Base-by-base conservation (phyloP, 192 early-diverging fungal species). In the Dispira parvispora region DNA sequence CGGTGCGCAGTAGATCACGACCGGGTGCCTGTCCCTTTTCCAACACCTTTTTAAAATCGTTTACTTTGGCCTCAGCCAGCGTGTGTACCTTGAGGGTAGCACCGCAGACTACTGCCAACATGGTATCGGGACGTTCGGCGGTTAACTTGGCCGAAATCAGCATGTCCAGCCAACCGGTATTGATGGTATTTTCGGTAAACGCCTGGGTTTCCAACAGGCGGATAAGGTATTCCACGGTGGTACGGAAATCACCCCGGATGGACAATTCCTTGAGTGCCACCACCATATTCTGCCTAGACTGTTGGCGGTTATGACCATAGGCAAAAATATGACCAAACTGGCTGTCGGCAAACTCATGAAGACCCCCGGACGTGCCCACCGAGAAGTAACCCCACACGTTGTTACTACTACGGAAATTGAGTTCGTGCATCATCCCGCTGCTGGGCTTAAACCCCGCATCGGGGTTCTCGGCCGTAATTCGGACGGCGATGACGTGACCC, bases 361-460 rank as follows among this genome's bases (percentile, higher is more conserved):
- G 80, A 64, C 92, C 94, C 65, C 96, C 94, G 38, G 87, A 84
- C 26, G 91, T 80, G 67, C 85, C 89, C 46, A 98, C 94, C 9
- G 90, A 93, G 75, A 98, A 98, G 80, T 96, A 96, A n/a, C 96
- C 96, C 96, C 96, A 96, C 42, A 98, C 96, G 62, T 96, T 96
- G 47, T 84, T 90, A 71, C 88, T 90, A 62, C 83, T 87, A 45
- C 92, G 77, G 80, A 98, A 98, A 75, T 96, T 98, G 56, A 98
- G 88, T 70, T 95, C 93, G 64, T 92, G 86, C 75, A 98, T 85
- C 76, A 91, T 92, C 56, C 94, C 96, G 64, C 81, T 83, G 68
- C 91, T 93, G 44, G 96, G 96, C 76, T 98, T 98, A 82, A 98
- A 98, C 11, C 94, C 96, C 47, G 96, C 94, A 74, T 98, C 96